phyloP scores from a whole-genome alignment of 1,284 basidiomycete species.

The Papiliotrema fonsecae region DNA sequence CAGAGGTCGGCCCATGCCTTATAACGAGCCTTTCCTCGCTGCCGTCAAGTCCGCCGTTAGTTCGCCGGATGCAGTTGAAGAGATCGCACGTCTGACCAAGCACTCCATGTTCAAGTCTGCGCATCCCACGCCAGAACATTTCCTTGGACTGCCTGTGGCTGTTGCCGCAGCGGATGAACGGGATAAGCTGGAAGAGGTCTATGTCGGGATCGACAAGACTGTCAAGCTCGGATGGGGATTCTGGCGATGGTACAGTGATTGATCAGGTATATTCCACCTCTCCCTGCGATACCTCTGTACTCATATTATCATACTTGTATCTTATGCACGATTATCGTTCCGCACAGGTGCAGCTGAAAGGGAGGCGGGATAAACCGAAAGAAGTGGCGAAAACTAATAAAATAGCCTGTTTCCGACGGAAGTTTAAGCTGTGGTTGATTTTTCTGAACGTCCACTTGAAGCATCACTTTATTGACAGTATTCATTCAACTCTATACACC shows the following conservation, averaged over 20 bases:
- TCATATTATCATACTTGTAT: not conserved
- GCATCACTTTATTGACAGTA: too few species aligned
- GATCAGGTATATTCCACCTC: not conserved
- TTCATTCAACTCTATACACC: not conserved
- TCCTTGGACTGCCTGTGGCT: slow-evolving; percentile 40
- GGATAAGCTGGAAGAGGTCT: slow-evolving; percentile 31
- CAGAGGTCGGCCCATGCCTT: slow-evolving; percentile 17
- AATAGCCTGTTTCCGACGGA: too few species aligned
- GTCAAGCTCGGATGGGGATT: slow-evolving; percentile 45
- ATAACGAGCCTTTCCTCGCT: slow-evolving; percentile 28
- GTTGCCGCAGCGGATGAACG: slow-evolving; percentile 26
- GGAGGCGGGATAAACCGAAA: not conserved
- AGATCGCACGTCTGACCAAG: slow-evolving; percentile 21
- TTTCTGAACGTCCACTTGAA: too few species aligned
- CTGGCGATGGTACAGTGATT: slow-evolving; percentile 32
- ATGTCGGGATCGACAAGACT: slow-evolving; percentile 22
- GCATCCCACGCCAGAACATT: slow-evolving; percentile 46
- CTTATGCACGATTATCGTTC: not conserved
- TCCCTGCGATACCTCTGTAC: not conserved
- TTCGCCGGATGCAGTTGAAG: slow-evolving; percentile 14
- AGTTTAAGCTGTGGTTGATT: too few species aligned
- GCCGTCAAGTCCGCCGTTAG: slow-evolving; percentile 18
- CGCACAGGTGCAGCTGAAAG: not conserved
- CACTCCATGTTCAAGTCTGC: slow-evolving; percentile 37
- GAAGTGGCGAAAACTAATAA: not conserved